Base-by-base conservation (phyloP, 2,329 filamentous ascomycete genomes). In the Ramichloridium luteum region DNA sequence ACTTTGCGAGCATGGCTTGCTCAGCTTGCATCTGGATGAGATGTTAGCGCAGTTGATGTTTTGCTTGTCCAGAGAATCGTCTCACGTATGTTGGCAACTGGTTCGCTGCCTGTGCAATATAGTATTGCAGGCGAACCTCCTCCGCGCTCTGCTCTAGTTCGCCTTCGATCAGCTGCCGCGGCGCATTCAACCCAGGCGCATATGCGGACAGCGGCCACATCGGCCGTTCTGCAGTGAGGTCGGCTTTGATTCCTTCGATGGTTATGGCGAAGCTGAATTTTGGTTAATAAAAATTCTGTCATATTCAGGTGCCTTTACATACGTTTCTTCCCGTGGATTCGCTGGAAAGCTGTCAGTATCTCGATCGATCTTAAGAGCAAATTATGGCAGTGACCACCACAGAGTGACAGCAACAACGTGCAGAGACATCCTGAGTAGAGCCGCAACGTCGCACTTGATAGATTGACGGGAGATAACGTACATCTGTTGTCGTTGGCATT, bases 161-260 rank as follows among this genome's bases (percentile, higher is more conserved):
- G 2, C 84, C 85, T 31, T 84, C 4, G 48, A 93, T 86, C 1
- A 94, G 67, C 56, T 93, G 84, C 12, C 74, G 73, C 0, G 86
- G 86, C 2, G 80, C 74, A 45, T 85, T 72, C 47, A 65, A 69
- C 3, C 79, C 80, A 0, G 86, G 85, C 0, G 77, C 82, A 55
- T 93, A 96, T 13, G 79, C 70, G 1, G 86, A 93, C 14, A 94
- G 68, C 4, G 90, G 77, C 80, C 86, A 96, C 64, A 72, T 61
- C 12, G 88, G 88, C 6, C 70, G 68, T 38, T 90, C 82, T 22
- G 22, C 27, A 5, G 46, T 51, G 23, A 54, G 35, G 31, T 54
- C 51, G 4, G 34, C 16, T 17, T 32, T 67, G 45, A 92, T 77
- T 2, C 58, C 60, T 0, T 72, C 70, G 25, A 59, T 58, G n/a